Conservation (phyloP, 345 rosid genomes). For the Hirschfeldia incana region DNA sequence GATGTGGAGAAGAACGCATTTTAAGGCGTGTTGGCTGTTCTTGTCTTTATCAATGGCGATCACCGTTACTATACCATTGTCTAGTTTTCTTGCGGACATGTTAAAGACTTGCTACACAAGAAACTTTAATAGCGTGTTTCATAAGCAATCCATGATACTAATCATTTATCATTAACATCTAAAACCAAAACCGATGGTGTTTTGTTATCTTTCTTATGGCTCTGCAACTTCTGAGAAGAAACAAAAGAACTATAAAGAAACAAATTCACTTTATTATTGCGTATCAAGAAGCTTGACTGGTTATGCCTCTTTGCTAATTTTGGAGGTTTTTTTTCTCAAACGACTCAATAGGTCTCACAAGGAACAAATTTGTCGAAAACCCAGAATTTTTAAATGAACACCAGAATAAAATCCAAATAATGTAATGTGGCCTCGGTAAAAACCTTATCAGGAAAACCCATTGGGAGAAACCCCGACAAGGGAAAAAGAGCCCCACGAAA, state of each 20-base stretch:
- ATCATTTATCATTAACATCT: slow-evolving; percentile 1
- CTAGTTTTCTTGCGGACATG: slow-evolving; percentile 29
- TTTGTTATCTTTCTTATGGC: slow-evolving; percentile 11
- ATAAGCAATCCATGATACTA: background rate
- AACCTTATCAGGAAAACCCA: no score
- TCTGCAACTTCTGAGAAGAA: slow-evolving; percentile 15
- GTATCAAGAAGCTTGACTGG: slow-evolving; percentile 11
- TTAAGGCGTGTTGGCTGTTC: slow-evolving; percentile 74
- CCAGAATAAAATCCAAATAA: no score
- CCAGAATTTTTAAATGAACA: no score
- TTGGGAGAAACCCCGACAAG: no score
- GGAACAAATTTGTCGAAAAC: no score
- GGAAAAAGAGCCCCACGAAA: no score
- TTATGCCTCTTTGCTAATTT: slow-evolving; percentile 24
- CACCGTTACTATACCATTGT: slow-evolving; percentile 39
- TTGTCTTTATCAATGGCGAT: slow-evolving; percentile 78
- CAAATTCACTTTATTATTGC: background rate
- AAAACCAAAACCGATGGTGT: slow-evolving; percentile 7
- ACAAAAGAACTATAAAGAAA: slow-evolving; percentile 16
- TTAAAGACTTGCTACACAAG: slow-evolving; percentile 29
- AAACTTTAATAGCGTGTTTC: slow-evolving; percentile 14
- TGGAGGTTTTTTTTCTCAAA: slow-evolving; percentile 10
- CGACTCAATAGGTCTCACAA: slow-evolving; percentile 29
- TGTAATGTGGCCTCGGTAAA: no score
- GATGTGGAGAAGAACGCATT: slow-evolving; percentile 70